Conservation (phyloP, 208 protist genomes). For the Naegleria lovaniensis region DNA sequence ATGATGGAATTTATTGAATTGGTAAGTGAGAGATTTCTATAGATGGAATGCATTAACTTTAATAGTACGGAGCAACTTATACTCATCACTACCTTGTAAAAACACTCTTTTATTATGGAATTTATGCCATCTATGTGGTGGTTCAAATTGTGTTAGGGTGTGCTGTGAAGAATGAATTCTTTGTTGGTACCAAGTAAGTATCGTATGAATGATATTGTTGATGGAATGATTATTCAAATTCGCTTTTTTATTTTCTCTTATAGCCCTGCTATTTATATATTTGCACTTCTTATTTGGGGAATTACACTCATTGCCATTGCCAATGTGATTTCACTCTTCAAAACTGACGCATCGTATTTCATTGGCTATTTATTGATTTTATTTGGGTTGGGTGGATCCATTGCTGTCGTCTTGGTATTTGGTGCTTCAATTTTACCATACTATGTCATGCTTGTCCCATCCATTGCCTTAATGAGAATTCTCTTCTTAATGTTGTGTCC, state of each 20-base stretch:
- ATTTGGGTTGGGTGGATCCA: not conserved
- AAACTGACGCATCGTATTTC: not conserved
- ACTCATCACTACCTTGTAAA: not conserved
- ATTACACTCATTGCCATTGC: not conserved
- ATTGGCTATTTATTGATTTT: not conserved
- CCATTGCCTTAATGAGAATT: not conserved
- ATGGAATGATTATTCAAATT: not conserved
- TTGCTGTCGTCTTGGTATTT: not conserved
- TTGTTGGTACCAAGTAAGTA: not conserved
- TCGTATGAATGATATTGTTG: not conserved
- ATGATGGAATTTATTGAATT: not conserved
- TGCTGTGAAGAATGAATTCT: not conserved
- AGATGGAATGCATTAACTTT: not conserved
- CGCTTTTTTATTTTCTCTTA: too few species aligned
- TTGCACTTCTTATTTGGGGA: not conserved
- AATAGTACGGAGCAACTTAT: not conserved
- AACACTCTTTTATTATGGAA: not conserved
- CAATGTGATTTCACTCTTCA: not conserved
- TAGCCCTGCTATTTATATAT: not conserved
- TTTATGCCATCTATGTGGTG: not conserved
- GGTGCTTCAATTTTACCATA: not conserved
- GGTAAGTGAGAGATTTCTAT: not conserved
- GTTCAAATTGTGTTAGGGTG: not conserved
- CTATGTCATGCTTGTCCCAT: not conserved
- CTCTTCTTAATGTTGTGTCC: not conserved